A percentile compares a stretch with the other conserved stretches of the same genome.
Conservation (phyloP, 768 basidiomycete genomes). For the Boletus rex-veris region DNA sequence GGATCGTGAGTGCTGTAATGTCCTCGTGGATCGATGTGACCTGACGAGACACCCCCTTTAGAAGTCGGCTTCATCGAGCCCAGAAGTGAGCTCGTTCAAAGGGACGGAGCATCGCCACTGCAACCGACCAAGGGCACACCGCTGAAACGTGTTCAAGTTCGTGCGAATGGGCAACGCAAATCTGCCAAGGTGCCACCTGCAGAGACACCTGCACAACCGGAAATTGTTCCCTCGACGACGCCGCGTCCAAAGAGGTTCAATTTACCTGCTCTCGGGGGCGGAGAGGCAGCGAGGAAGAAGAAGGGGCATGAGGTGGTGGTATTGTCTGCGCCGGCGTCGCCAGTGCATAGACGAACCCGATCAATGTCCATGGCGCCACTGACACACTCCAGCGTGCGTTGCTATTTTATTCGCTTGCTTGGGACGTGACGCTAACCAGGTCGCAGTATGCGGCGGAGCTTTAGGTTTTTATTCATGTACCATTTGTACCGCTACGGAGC, state of each 20-base stretch:
- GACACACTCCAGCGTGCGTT: conserved; percentile 17
- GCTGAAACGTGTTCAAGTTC: conserved; percentile 2
- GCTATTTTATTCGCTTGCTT: neutral
- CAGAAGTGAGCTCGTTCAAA: neutral
- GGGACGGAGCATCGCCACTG: neutral
- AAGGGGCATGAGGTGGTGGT: neutral
- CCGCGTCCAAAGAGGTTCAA: neutral
- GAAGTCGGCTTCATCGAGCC: conserved; percentile 19
- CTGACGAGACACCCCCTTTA: neutral
- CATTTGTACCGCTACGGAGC: neutral
- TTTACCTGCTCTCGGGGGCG: neutral
- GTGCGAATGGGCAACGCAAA: conserved; percentile 7
- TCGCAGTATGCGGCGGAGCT: conserved; percentile 26
- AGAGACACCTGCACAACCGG: neutral
- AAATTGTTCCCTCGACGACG: neutral
- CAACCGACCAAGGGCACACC: neutral
- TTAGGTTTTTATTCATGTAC: conserved; percentile 6
- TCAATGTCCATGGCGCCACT: conserved; percentile 24
- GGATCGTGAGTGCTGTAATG: conserved; percentile 18
- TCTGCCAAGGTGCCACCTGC: conserved; percentile 1
- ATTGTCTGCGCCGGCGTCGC: conserved; percentile 5
- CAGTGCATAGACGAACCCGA: conserved; percentile 24
- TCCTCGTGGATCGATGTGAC: neutral
- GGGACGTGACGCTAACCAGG: neutral
- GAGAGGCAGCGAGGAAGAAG: neutral